These are phyloP conservation scores for Brassica carinata DNA, from an alignment of 345 rosid genomes.

Conservation along the genomic window DNA sequence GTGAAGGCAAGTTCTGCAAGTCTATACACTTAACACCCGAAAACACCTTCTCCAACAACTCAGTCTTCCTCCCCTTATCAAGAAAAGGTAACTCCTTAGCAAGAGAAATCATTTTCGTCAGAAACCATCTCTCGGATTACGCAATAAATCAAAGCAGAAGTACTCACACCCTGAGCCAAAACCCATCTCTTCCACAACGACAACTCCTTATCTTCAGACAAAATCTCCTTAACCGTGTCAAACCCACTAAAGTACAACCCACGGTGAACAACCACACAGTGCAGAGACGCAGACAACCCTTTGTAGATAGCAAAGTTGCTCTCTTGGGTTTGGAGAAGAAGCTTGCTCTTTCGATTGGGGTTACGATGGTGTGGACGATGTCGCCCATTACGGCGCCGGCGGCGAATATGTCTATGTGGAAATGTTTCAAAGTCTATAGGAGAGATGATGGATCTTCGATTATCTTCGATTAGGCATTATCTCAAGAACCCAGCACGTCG, in stretches of 20 bases:
- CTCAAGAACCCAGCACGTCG: no score
- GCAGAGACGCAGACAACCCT: slow-evolving; percentile 89
- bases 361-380: no score
- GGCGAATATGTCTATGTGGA: no score
- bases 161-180: slow-evolving; percentile 85
- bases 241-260: slow-evolving; percentile 92
- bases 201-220: slow-evolving; percentile 61
- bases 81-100: slow-evolving; percentile 59
- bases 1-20: slow-evolving; percentile 73
- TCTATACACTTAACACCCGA: slow-evolving; percentile 57
- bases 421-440: no score
- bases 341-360: no score
- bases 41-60: slow-evolving; percentile 70
- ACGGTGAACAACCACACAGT: slow-evolving; percentile 80
- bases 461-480: no score
- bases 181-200: slow-evolving; percentile 80
- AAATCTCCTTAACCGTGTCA: slow-evolving; percentile 76
- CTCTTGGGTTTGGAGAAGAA: no score
- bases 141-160: slow-evolving; percentile 60
- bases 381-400: no score
- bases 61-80: slow-evolving; percentile 55
- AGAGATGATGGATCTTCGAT: no score
- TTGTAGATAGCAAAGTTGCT: slow-evolving; percentile 47
- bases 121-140: slow-evolving; percentile 47
- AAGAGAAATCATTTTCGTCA: slow-evolving; percentile 63